phyloP scores from a whole-genome alignment of 495 filamentous ascomycete species.

The Penicillium alfredii region DNA sequence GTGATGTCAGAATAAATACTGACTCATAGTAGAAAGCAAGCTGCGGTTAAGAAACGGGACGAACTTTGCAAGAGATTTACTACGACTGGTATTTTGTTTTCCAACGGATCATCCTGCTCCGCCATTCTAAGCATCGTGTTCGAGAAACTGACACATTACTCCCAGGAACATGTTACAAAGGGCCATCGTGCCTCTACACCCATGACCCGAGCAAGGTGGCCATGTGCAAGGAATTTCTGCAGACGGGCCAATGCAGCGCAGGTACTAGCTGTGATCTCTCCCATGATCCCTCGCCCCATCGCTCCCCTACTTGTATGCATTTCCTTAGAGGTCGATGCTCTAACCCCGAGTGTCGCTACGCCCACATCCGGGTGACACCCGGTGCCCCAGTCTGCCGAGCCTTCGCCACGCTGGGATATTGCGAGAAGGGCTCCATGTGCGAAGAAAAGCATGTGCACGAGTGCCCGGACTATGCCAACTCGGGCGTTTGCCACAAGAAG shows the following conservation, averaged over 20 bases:
- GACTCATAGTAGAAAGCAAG: conserved; percentile 33
- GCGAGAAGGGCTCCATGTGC: conserved; percentile 74
- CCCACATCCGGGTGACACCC: conserved; percentile 77
- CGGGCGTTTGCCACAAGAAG: conserved; percentile 72
- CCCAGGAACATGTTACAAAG: conserved; percentile 76
- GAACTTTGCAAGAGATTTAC: conserved; percentile 86
- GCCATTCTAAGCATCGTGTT: neutral
- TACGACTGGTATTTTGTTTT: conserved; percentile 69
- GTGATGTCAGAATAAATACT: no score
- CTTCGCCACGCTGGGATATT: conserved; percentile 87
- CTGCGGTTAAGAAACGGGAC: conserved; percentile 58
- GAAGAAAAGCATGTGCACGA: conserved; percentile 79
- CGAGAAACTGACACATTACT: conserved; percentile 23
- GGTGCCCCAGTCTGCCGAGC: conserved; percentile 74
- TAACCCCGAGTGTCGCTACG: conserved; percentile 82
- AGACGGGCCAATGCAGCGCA: conserved; percentile 69
- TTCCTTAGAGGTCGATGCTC: conserved; percentile 88
- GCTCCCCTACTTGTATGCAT: conserved; percentile 82
- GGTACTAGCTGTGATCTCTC: conserved; percentile 88
- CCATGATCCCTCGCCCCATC: conserved; percentile 79
- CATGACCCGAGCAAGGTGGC: conserved; percentile 88
- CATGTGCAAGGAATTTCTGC: conserved; percentile 81
- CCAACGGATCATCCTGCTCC: conserved; percentile 16
- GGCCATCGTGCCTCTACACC: conserved; percentile 69
- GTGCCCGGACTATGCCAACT: conserved; percentile 93